Evolutionary conservation across 108 stramenopile genomes (phyloP), one percentile per base, ranked within the genome.

Genomic region (Parmales sp.): DNA sequence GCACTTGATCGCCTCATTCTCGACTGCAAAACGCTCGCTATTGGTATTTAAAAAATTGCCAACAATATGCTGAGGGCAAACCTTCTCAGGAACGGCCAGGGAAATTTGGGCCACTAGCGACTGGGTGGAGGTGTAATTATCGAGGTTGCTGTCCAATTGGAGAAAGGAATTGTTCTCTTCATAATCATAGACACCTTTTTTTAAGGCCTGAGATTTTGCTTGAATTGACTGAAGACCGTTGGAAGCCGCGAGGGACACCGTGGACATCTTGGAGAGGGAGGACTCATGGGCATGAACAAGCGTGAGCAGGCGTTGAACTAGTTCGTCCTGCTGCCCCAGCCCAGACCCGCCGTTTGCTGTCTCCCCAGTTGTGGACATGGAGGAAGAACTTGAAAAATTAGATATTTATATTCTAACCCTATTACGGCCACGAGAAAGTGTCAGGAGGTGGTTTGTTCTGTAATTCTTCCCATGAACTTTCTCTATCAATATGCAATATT

Each of bases 1-100:
- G 1, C 73, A 78, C 49, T 82, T 79, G 6, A 70, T 19, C 37
- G 69, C 63, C 28, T 44, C 51, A 23, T 70, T 41, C 2, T 22
- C 11, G 54, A 60, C 31, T 28, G 29, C 54, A 34, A 28, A 34
- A 34, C 13, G 29, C 16, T 2, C 4, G 28, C 31, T 60, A 20
- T 34, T 34, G 26, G 13, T 60, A 4, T 11, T 11, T 7, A 34
- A 60, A 34, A 60, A 60, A 1, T 13, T 3, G 8, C 31, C 29
- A 34, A 60, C 26, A 1, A 60, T 1, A 34, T 60, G 54, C 5
- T 60, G 54, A 34, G 54, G 54, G 54, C 29, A 34, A 20, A 60
- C 54, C 20, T 60, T 60, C 20, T 60, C 54, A 16, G 49, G 49
- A 6, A 50, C 49, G 19, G 49, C 23, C n/a, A 50, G 18, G 49